Evolutionary conservation across 441 rosid species (phyloP).

Genomic region (Pelargonium myrrhifolium): DNA sequence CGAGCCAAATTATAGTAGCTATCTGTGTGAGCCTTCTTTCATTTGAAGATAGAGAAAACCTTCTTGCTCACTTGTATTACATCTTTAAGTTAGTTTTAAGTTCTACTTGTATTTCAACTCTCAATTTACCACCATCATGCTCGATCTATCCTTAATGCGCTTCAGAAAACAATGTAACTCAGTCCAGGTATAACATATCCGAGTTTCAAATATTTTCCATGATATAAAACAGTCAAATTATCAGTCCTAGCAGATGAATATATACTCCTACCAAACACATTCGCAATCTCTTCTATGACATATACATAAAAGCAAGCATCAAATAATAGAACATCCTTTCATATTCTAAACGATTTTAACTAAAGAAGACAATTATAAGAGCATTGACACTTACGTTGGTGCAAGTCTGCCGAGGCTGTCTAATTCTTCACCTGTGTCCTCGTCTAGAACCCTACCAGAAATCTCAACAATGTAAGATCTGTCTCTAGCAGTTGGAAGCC

Average conservation of each 20-base stretch:
- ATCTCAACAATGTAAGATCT: conserved; percentile 68
- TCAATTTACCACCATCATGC: too few relatives aligned
- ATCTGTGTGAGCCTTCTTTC: too few relatives aligned
- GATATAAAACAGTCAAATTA: background rate
- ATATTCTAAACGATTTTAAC: background rate
- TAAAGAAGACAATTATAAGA: background rate
- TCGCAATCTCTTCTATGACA: too few relatives aligned
- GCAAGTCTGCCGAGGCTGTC: conserved; percentile 93
- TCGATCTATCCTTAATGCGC: too few relatives aligned
- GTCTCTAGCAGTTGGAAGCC: conserved; percentile 55
- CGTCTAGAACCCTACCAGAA: conserved; percentile 77
- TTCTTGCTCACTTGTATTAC: background rate
- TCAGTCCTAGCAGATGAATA: background rate
- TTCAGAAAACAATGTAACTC: too few relatives aligned
- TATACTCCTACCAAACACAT: too few relatives aligned
- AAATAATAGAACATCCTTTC: background rate
- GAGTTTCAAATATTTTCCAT: background rate
- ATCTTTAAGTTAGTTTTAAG: background rate
- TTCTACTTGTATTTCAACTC: background rate
- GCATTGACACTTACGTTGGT: conserved; percentile 65
- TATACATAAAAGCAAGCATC: background rate
- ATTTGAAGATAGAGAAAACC: background rate
- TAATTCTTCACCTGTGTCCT: conserved; percentile 80
- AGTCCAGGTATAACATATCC: too few relatives aligned
- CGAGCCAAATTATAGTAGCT: too few relatives aligned